These are phyloP conservation scores for Phytophthora parvispora DNA, from an alignment of 352 stramenopile genomes.

Conservation along the genomic window DNA sequence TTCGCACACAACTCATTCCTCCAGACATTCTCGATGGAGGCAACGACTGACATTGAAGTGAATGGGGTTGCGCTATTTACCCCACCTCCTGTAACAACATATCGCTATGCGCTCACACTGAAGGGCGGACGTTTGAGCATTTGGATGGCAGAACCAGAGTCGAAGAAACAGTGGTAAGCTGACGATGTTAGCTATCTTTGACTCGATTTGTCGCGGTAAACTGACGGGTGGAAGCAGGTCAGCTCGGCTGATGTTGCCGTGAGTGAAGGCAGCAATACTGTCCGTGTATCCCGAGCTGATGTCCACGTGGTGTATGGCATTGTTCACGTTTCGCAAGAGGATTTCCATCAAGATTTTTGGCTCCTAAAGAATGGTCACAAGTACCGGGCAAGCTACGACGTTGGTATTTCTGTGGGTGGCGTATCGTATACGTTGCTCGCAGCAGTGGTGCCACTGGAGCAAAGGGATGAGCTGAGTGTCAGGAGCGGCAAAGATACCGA, in stretches of 20 bases:
- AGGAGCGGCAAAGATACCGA: not conserved
- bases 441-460: not conserved
- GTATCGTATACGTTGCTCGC: not conserved
- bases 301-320: not conserved
- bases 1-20: not conserved
- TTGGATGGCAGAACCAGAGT: not conserved
- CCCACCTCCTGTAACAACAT: not conserved
- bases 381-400: not conserved
- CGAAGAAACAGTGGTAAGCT: not conserved
- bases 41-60: not conserved
- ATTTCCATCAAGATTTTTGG: not conserved
- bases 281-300: not conserved
- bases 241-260: not conserved
- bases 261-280: not conserved
- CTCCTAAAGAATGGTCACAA: not conserved
- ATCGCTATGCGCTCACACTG: not conserved
- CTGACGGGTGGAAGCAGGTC: not conserved
- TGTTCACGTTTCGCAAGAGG: not conserved
- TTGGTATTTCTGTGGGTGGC: not conserved
- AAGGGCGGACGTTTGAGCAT: not conserved
- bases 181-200: too few species aligned
- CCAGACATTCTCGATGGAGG: not conserved
- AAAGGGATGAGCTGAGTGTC: not conserved
- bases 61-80: not conserved
- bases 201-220: too few species aligned